Conservation (phyloP, 179 eudicot species). For the Drosera spatulata region DNA sequence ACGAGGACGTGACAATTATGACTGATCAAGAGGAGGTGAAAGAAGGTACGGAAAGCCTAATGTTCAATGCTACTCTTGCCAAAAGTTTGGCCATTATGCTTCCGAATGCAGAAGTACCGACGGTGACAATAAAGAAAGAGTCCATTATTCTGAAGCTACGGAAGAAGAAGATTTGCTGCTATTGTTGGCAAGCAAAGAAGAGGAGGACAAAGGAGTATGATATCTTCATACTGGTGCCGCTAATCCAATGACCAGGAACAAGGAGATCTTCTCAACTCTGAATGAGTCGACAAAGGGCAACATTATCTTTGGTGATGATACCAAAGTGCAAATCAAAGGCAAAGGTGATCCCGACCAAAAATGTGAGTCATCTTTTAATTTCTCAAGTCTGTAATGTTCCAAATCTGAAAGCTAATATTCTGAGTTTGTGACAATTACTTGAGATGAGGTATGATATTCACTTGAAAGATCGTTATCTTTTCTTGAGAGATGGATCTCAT, state of each 20-base stretch:
- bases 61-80: background rate
- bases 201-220: background rate
- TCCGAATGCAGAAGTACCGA: background rate
- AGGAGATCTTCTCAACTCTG: background rate
- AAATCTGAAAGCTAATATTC: background rate
- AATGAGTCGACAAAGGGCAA: background rate
- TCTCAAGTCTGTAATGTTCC: slow-evolving; percentile 5
- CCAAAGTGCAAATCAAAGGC: slow-evolving; percentile 3
- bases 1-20: too few relatives aligned
- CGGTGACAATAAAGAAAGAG: background rate
- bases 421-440: slow-evolving; percentile 3
- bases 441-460: slow-evolving; percentile 3
- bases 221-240: background rate
- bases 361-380: slow-evolving; percentile 1
- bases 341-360: slow-evolving; percentile 1
- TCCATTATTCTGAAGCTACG: background rate
- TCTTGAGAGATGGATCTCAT: background rate
- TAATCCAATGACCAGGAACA: slow-evolving; percentile 10
- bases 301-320: slow-evolving; percentile 4
- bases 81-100: background rate
- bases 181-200: background rate
- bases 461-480: slow-evolving; percentile 1
- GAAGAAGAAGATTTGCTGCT: background rate
- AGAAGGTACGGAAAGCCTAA: too few relatives aligned
- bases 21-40: too few relatives aligned